These are phyloP conservation scores for Ascomycota sp. DNA, from an alignment of 2,329 filamentous ascomycete species.

Conservation along the genomic window DNA sequence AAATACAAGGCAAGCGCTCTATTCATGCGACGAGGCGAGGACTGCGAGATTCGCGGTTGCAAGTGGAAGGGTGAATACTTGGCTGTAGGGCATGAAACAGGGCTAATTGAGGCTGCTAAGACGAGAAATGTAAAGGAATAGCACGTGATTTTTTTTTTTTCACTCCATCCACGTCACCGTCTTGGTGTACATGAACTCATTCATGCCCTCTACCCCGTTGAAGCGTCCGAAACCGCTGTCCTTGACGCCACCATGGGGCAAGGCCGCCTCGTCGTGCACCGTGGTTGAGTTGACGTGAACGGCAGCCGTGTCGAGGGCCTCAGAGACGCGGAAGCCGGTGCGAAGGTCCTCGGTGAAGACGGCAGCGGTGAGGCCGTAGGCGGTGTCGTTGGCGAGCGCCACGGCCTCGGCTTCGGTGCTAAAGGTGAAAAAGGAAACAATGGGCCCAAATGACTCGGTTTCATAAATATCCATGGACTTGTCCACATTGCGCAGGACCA, in stretches of 20 bases:
- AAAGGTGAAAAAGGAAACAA: background rate
- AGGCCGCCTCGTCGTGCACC: background rate
- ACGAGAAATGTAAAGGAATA: too few species aligned
- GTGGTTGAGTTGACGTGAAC: slow-evolving; percentile 1
- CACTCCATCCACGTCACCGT: background rate
- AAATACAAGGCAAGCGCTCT: too few species aligned
- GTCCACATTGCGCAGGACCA: background rate
- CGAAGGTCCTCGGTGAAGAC: slow-evolving; percentile 1
- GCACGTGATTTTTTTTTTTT: too few species aligned
- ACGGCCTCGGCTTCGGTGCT: background rate
- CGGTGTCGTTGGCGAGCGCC: background rate
- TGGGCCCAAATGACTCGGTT: background rate
- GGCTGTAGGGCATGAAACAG: too few species aligned
- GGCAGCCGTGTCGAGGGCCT: background rate
- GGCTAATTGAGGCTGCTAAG: too few species aligned
- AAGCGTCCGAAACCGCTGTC: background rate
- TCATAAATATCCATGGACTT: background rate
- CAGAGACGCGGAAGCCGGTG: background rate
- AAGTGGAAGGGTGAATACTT: too few species aligned
- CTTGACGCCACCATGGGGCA: background rate
- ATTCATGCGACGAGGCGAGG: too few species aligned
- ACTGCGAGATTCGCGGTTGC: too few species aligned
- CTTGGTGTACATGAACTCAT: slow-evolving; percentile 1
- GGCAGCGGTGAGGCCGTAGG: background rate
- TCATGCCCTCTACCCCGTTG: background rate